Percentiles rank a stretch among this genome's conserved stretches.
phyloP scores from a whole-genome alignment of 2,329 filamentous ascomycete species.

The Sporothrix phasma region DNA sequence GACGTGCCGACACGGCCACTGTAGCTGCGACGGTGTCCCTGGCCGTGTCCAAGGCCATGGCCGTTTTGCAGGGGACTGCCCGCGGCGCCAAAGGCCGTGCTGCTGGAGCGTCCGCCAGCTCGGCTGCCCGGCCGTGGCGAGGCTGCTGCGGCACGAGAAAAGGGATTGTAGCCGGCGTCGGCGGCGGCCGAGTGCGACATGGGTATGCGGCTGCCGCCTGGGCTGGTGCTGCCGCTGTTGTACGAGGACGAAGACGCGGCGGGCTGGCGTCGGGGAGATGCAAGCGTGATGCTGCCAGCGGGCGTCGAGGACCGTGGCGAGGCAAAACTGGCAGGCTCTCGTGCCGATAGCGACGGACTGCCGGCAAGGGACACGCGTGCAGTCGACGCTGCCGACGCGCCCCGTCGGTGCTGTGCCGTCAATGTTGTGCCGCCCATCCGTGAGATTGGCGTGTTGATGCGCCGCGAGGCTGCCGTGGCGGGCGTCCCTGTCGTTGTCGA shows the following conservation, averaged over 20 bases:
- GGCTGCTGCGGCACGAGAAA: slow-evolving; percentile 5
- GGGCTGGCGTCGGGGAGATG: neutral
- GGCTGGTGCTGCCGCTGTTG: neutral
- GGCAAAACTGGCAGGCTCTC: slow-evolving; percentile 45
- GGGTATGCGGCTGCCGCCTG: slow-evolving; percentile 35
- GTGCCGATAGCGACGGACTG: slow-evolving; percentile 31
- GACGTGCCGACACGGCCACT: slow-evolving; percentile 35
- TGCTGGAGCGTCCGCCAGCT: neutral
- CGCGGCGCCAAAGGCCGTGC: neutral
- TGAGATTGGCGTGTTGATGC: slow-evolving; percentile 36
- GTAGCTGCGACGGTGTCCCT: slow-evolving; percentile 38
- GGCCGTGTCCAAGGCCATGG: slow-evolving; percentile 28
- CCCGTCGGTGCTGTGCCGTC: slow-evolving; percentile 9
- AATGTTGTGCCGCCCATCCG: slow-evolving; percentile 25
- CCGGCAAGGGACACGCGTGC: slow-evolving; percentile 37
- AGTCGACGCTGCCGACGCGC: slow-evolving; percentile 12
- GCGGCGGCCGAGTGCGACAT: slow-evolving; percentile 15
- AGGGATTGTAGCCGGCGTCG: slow-evolving; percentile 11
- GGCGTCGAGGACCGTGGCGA: slow-evolving; percentile 35
- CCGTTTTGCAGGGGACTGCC: slow-evolving; percentile 10
- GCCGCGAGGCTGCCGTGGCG: slow-evolving; percentile 31
- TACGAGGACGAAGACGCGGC: neutral
- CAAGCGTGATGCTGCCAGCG: slow-evolving; percentile 18
- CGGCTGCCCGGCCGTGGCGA: slow-evolving; percentile 13
- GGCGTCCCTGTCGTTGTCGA: slow-evolving; percentile 14